Base-by-base conservation (phyloP, 164 flowering plant genomes). In the Magnolia changhungtana region DNA sequence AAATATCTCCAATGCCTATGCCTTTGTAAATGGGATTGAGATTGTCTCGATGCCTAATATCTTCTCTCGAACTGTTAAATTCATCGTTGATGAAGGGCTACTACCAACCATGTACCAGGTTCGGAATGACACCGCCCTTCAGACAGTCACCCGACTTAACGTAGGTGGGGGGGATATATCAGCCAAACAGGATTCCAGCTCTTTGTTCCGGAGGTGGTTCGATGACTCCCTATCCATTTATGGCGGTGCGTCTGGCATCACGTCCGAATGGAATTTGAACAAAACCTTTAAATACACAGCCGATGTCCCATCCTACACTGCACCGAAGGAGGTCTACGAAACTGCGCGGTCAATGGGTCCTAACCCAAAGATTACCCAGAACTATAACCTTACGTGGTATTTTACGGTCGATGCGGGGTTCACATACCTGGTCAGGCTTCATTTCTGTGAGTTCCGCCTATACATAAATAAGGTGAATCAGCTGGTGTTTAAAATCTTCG, bases 1-100 rank as follows among this genome's bases (percentile, higher is more conserved):
- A 31, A 70, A 80, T 51, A 83, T 75, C 31, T 73, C 77, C 1
- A 82, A 77, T 50, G 78, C 88, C 0, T 96, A 87, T 78, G 99
- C 99, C 0, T 94, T 91, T 78, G 90, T 94, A 10, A 96, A 96
- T 80, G 99, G 99, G 80, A 92, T 96, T 78, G 98, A 96, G 87
- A 79, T 92, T 65, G 79, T 90, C 27, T 90, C 99, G 0, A 89
- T 90, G 87, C 97, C 98, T 20, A 90, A 92, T 67, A 81, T 94
- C 11, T 96, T 92, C 79, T 75, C 72, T 61, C 69, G 76, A 21
- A 64, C 37, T 4, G 83, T 78, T 27, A 85, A 79, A 19, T 69
- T 72, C 24, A 65, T 79, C 29, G 8, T 24, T 51, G 66, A 87
- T 23, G 90, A 7, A 51, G 1, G 11, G 18, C 4, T 9, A 0